phyloP scores from a whole-genome alignment of 768 basidiomycete genomes.

The Boletus vermiculosoides region DNA sequence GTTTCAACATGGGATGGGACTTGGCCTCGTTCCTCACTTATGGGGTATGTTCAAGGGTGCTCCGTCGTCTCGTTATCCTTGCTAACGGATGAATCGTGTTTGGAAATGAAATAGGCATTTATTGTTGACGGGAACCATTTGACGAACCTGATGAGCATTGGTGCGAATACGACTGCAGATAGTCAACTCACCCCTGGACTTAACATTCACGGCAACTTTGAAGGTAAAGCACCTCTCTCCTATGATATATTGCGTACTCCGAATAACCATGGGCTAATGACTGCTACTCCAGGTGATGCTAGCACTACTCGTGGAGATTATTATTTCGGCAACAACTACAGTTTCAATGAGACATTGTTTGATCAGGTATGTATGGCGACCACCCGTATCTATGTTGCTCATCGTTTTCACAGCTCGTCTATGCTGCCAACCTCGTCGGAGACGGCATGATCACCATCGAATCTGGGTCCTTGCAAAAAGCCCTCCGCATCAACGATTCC shows the following conservation, averaged over 20 bases:
- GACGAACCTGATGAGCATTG: constrained; percentile 28
- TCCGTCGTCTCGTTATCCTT: neutral
- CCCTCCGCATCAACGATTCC: constrained; percentile 23
- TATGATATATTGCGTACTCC: neutral
- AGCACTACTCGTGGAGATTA: constrained; percentile 24
- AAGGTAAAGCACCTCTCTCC: neutral
- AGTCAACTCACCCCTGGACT: neutral
- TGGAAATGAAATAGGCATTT: constrained; percentile 13
- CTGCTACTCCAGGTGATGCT: constrained; percentile 13
- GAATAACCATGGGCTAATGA: neutral
- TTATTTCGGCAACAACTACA: constrained; percentile 27
- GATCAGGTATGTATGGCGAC: constrained; percentile 6
- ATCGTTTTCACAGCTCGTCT: constrained; percentile 8
- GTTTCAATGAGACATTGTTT: constrained; percentile 27
- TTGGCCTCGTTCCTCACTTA: constrained; percentile 23
- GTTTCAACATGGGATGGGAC: constrained; percentile 26
- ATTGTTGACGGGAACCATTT: constrained; percentile 28
- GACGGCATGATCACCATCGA: constrained; percentile 19
- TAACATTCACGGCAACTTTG: neutral
- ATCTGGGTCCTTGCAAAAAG: constrained; percentile 18
- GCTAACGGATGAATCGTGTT: neutral
- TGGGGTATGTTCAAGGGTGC: constrained; percentile 8
- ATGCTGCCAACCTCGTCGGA: constrained; percentile 20
- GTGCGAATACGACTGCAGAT: constrained; percentile 18
- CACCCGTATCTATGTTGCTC: neutral